Percentiles rank a stretch among this genome's conserved stretches.
Conservation (phyloP, 768 basidiomycete species). For the Pleurotus citrinopileatus region DNA sequence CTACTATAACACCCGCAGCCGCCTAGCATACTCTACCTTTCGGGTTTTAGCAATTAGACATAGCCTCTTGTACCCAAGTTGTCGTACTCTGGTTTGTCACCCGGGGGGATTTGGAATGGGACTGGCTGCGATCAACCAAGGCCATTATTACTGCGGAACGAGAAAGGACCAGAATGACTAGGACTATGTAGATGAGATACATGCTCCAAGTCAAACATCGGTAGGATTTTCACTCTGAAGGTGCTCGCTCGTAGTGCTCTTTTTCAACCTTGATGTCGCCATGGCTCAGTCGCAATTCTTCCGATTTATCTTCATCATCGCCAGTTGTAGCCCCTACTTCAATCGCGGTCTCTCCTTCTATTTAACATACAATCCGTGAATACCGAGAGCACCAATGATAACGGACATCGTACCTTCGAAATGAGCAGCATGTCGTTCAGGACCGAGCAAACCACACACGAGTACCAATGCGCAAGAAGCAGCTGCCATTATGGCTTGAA, state of each 20-base stretch:
- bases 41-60: too few relatives aligned
- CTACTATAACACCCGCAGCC: background rate
- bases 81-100: too few relatives aligned
- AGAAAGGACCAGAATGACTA: too few relatives aligned
- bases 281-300: background rate
- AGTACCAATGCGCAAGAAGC: conserved; percentile 14
- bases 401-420: conserved; percentile 9
- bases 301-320: background rate
- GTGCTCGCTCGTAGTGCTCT: too few relatives aligned
- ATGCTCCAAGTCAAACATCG: too few relatives aligned
- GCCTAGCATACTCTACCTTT: too few relatives aligned
- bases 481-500: conserved; percentile 16
- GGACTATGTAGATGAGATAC: too few relatives aligned
- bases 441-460: conserved; percentile 13
- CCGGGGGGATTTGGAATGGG: too few relatives aligned
- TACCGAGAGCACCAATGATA: background rate
- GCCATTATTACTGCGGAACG: background rate
- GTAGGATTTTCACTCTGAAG: too few relatives aligned
- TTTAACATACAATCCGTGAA: background rate
- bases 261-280: background rate
- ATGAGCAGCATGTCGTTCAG: conserved; percentile 14
- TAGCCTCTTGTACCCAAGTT: too few relatives aligned
- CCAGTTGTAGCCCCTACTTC: background rate
- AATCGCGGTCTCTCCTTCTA: background rate
- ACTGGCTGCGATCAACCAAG: background rate